Evolutionary conservation across 2,329 filamentous ascomycete genomes (phyloP).

Genomic region (Cladosporium austrohemisphaericum): DNA sequence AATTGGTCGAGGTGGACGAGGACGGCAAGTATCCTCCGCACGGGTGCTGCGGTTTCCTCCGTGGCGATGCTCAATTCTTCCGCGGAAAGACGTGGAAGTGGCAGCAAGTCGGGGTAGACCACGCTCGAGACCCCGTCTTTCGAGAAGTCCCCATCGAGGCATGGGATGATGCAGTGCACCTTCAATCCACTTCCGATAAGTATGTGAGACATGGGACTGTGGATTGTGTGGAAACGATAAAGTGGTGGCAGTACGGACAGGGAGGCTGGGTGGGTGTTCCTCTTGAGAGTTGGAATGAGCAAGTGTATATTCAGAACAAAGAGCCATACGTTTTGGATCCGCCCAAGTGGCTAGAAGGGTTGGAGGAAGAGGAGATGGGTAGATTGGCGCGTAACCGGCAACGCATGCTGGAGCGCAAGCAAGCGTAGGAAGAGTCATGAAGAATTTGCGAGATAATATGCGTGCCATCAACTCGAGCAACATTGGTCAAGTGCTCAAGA

Average conservation of each 20-base stretch:
- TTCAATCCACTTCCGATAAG: not conserved
- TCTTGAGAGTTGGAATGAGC: not conserved
- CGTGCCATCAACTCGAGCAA: too few species aligned
- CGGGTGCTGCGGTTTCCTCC: constrained; percentile 14
- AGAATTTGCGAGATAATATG: too few species aligned
- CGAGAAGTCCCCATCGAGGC: constrained; percentile 12
- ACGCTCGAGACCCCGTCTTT: not conserved
- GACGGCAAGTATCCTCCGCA: constrained; percentile 4
- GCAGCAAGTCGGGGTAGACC: constrained; percentile 9
- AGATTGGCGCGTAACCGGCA: too few species aligned
- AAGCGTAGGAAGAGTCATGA: too few species aligned
- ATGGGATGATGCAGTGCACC: constrained; percentile 5
- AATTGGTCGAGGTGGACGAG: constrained; percentile 10
- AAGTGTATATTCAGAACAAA: not conserved
- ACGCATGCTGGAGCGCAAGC: too few species aligned
- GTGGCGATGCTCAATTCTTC: constrained; percentile 11
- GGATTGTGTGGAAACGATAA: not conserved
- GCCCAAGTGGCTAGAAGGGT: too few species aligned
- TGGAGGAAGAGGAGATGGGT: too few species aligned
- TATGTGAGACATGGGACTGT: not conserved
- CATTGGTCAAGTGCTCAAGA: too few species aligned
- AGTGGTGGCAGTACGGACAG: not conserved
- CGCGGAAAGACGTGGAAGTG: constrained; percentile 10
- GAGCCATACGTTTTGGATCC: too few species aligned
- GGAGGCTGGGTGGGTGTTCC: not conserved